Conservation (phyloP, 192 early-diverging fungal species). For the Dispira parvispora region DNA sequence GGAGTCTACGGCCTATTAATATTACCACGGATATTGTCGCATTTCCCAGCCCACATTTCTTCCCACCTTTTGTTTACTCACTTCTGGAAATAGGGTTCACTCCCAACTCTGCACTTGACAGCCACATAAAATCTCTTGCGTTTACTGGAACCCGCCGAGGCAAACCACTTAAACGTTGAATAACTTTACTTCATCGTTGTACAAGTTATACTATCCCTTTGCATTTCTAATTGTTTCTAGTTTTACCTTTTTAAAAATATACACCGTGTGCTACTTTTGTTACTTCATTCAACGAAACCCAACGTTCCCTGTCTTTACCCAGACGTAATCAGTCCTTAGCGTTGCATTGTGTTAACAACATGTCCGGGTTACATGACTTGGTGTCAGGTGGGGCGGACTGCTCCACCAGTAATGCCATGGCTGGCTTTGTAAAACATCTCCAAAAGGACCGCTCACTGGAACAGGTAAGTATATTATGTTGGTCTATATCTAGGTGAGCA, state of each 20-base stretch:
- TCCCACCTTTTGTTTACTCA: no score
- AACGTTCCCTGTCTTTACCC: neutral
- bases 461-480: slow-evolving; percentile 36
- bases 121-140: no score
- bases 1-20: no score
- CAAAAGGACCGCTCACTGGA: slow-evolving; percentile 58
- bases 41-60: no score
- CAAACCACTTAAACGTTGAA: no score
- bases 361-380: slow-evolving; percentile 39
- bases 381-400: slow-evolving; percentile 51
- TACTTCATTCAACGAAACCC: neutral
- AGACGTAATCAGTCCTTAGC: neutral
- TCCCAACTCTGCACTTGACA: no score
- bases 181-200: no score
- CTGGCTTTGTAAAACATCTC: slow-evolving; percentile 64
- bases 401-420: slow-evolving; percentile 60
- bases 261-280: neutral
- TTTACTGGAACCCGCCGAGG: no score
- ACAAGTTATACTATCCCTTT: neutral
- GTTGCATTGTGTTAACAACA: slow-evolving; percentile 9
- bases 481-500: neutral
- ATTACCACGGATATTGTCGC: no score
- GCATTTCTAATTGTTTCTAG: neutral
- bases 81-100: no score
- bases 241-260: neutral